phyloP scores from a whole-genome alignment of 768 basidiomycete genomes.

The Lactifluus piperatus region DNA sequence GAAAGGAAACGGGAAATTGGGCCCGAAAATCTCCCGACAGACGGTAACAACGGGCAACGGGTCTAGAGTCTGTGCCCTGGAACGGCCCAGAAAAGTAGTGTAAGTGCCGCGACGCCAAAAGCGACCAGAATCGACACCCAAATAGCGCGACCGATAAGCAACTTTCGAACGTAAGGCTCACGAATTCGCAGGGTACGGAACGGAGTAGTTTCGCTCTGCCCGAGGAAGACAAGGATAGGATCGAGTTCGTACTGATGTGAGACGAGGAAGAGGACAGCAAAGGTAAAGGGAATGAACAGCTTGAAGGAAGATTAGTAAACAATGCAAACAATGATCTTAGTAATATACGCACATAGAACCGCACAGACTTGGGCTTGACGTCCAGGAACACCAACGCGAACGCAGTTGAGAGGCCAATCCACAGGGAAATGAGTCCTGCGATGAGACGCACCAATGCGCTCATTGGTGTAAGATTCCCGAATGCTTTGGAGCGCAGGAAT shows the following conservation, averaged over 20 bases:
- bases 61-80: conserved; percentile 80
- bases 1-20: background rate
- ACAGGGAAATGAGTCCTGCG: conserved; percentile 74
- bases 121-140: conserved; percentile 84
- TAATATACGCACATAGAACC: conserved; percentile 78
- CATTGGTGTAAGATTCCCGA: conserved; percentile 91
- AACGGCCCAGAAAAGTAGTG: conserved; percentile 92
- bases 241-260: conserved; percentile 97
- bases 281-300: conserved; percentile 90
- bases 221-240: conserved; percentile 88
- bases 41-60: background rate
- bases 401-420: conserved; percentile 88
- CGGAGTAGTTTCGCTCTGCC: conserved; percentile 92
- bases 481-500: conserved; percentile 95
- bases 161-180: conserved; percentile 89
- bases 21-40: background rate
- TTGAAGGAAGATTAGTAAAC: conserved; percentile 27
- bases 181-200: conserved; percentile 89
- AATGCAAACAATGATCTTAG: background rate
- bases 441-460: conserved; percentile 82
- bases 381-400: conserved; percentile 94
- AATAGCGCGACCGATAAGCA: conserved; percentile 81
- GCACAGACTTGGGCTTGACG: conserved; percentile 81
- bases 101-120: conserved; percentile 67
- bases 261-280: conserved; percentile 85